phyloP scores from a whole-genome alignment of 2,329 filamentous ascomycete species.

The Alternaria triticimaculans region DNA sequence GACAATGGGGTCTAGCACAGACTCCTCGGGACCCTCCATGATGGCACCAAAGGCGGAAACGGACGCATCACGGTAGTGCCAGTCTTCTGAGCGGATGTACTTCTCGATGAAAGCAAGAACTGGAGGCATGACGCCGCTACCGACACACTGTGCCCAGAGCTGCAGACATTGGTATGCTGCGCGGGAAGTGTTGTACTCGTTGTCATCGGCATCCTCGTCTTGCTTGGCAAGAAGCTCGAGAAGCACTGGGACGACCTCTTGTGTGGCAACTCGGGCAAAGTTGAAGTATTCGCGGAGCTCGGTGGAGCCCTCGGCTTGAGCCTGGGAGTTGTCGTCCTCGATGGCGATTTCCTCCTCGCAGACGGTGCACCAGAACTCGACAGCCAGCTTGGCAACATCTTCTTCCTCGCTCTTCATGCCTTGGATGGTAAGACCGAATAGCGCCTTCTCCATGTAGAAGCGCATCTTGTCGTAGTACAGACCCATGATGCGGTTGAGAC shows the following conservation, averaged over 20 bases:
- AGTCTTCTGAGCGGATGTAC: slow-evolving; percentile 89
- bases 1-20: slow-evolving; percentile 88
- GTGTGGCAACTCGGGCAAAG: slow-evolving; percentile 90
- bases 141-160: slow-evolving; percentile 92
- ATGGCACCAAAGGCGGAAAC: slow-evolving; percentile 98
- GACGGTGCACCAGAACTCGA: slow-evolving; percentile 99
- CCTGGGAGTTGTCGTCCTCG: slow-evolving; percentile 91
- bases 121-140: slow-evolving; percentile 79
- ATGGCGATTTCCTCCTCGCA: slow-evolving; percentile 98
- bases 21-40: slow-evolving; percentile 97
- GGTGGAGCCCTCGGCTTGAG: slow-evolving; percentile 73
- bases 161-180: slow-evolving; percentile 96
- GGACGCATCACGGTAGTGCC: slow-evolving; percentile 92
- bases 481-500: slow-evolving; percentile 97
- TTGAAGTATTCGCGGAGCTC: slow-evolving; percentile 94
- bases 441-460: slow-evolving; percentile 99
- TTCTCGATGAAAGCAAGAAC: slow-evolving; percentile 91
- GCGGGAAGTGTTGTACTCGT: slow-evolving; percentile 96
- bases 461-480: slow-evolving; percentile 99
- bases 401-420: slow-evolving; percentile 99
- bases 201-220: slow-evolving; percentile 94
- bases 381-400: slow-evolving; percentile 95
- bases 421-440: slow-evolving; percentile 95
- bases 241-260: slow-evolving; percentile 92
- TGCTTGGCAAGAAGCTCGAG: slow-evolving; percentile 91